Evolutionary conservation across 2,329 filamentous ascomycete species (phyloP).

Genomic region (Fusarium buxicola): DNA sequence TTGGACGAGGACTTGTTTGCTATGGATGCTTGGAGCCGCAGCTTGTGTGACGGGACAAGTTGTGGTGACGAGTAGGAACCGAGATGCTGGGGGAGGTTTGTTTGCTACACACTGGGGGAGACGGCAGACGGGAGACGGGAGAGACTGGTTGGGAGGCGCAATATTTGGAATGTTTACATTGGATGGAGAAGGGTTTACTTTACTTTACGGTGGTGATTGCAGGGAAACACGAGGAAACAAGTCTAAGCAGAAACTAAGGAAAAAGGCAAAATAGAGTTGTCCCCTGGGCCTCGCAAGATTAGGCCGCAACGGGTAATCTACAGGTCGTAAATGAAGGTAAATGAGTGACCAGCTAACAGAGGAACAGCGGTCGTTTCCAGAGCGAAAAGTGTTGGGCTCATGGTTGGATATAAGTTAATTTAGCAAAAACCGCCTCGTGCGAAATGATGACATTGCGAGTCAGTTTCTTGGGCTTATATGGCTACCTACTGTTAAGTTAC

Average conservation of each 20-base stretch:
- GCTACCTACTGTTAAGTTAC: not conserved
- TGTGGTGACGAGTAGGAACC: slow-evolving; percentile 25
- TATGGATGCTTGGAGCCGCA: slow-evolving; percentile 32
- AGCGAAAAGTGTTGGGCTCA: slow-evolving; percentile 24
- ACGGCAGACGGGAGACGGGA: not conserved
- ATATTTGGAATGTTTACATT: slow-evolving; percentile 20
- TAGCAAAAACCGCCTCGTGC: slow-evolving; percentile 32
- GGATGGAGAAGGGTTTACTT: not conserved
- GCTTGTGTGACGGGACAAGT: slow-evolving; percentile 28
- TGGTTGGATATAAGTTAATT: slow-evolving; percentile 12
- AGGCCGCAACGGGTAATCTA: slow-evolving; percentile 1
- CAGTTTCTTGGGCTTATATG: not conserved
- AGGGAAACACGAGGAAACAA: slow-evolving; percentile 3
- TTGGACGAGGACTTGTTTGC: slow-evolving; percentile 32
- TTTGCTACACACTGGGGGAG: slow-evolving; percentile 5
- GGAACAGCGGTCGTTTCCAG: not conserved
- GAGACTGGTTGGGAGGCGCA: slow-evolving; percentile 9
- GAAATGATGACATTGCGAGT: slow-evolving; percentile 30
- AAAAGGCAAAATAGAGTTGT: slow-evolving; percentile 16
- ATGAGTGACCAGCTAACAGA: slow-evolving; percentile 4
- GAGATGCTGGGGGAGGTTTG: slow-evolving; percentile 7
- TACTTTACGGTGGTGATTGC: not conserved
- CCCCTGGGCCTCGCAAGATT: not conserved
- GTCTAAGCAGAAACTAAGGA: not conserved
- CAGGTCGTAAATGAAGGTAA: slow-evolving; percentile 3